Evolutionary conservation across 1,284 basidiomycete genomes (phyloP).

Genomic region (Sutorius eximius): DNA sequence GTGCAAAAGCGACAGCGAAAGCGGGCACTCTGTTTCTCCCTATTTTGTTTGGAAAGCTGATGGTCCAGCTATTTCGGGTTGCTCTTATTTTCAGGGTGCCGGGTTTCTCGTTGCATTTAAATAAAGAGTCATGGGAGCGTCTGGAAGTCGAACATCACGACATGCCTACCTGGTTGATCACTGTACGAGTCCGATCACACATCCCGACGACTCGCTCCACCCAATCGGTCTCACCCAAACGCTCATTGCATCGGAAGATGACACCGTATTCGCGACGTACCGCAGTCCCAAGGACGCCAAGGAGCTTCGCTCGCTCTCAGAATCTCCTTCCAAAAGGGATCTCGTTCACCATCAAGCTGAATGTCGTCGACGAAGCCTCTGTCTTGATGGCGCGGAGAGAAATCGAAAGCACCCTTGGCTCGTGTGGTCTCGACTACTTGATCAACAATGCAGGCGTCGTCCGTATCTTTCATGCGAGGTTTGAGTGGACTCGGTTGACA

Average conservation of each 20-base stretch:
- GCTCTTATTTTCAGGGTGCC: background rate
- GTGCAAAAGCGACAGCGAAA: no score
- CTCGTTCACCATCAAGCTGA: slow-evolving; percentile 23
- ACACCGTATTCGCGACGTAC: slow-evolving; percentile 28
- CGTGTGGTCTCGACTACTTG: background rate
- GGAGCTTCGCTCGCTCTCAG: slow-evolving; percentile 12
- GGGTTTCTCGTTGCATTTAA: background rate
- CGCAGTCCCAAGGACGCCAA: slow-evolving; percentile 20
- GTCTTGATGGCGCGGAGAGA: slow-evolving; percentile 20
- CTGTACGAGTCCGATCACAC: background rate
- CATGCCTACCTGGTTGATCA: slow-evolving; percentile 8
- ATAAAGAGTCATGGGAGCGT: background rate
- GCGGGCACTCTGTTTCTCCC: no score
- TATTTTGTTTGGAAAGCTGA: background rate
- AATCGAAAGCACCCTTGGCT: slow-evolving; percentile 1
- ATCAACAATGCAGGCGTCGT: slow-evolving; percentile 29
- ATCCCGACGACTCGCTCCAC: background rate
- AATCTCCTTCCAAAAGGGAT: background rate
- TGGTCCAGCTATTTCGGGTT: background rate
- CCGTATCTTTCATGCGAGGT: slow-evolving; percentile 2
- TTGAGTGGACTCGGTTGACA: background rate
- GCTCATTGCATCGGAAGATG: slow-evolving; percentile 18
- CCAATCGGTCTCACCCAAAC: slow-evolving; percentile 25
- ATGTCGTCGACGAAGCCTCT: slow-evolving; percentile 24
- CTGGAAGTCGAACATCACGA: background rate